Evolutionary conservation across 352 stramenopile species (phyloP), one percentile per base, ranked within the genome.

Genomic region (Phytopythium mirpurense): DNA sequence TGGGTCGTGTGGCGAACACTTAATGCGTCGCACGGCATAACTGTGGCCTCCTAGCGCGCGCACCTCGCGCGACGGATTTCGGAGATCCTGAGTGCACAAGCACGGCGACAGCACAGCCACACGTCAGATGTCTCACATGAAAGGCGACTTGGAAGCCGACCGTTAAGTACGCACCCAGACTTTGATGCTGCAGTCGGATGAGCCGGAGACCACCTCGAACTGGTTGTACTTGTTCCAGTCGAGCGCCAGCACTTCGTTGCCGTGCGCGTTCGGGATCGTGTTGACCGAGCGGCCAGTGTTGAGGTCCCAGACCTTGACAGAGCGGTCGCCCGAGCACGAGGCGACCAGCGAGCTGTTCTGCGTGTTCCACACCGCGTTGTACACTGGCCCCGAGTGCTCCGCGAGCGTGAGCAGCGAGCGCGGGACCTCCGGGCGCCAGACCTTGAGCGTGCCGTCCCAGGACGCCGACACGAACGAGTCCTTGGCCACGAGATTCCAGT

Each of bases 181-280:
- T 72, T 90, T 91, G 56, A 96, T 87, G 36, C 54, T 75, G 55
- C 79, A 83, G 45, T 96, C 88, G 1, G 83, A 80, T 8, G 86
- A 95, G 26, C 86, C 89, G 0, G 86, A 92, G 26, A 92, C 83
- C 52, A 96, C 60, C 62, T 95, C 65, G 41, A 88, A 90, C 47
- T 90, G 75, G 46, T 95, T 94, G 72, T 97, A 97, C 70, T 96
- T 96, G 74, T 95, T 95, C 89, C 89, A 97, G 66, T 97, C 89
- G 40, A 93, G 70, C 23, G 81, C 68, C 0, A 96, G 76, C 40
- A 96, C 84, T 50, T 96, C 89, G 37, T 87, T 87, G 42, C 65
- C 60, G 60, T 94, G 84, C 16, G 81, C 84, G n/a, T 61, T 35
- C 38, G 61, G 47, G 48, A 95, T 90, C 27, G 75, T 88, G 2